Conservation (phyloP, 192 early-diverging fungal genomes). For the Backusella circina region DNA sequence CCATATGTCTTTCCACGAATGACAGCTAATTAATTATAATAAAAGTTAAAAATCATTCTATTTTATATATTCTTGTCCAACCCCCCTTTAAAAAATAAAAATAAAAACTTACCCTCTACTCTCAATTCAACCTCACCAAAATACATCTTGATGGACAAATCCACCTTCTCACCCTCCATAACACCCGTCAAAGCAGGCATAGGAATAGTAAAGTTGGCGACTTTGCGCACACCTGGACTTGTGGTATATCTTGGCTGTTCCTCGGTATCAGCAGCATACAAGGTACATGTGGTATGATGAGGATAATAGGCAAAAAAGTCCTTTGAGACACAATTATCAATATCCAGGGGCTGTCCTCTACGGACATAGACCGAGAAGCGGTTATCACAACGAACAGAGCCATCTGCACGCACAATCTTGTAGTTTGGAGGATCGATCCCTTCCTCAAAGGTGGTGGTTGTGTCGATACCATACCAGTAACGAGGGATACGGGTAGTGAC, state of each 20-base stretch:
- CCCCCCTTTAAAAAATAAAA: background rate
- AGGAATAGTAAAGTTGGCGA: constrained; percentile 40
- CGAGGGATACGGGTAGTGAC: constrained; percentile 48
- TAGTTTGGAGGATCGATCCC: constrained; percentile 45
- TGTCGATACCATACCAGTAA: constrained; percentile 52
- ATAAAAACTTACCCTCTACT: constrained; percentile 31
- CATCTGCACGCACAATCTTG: constrained; percentile 46
- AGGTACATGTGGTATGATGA: constrained; percentile 40
- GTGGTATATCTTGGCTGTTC: constrained; percentile 36
- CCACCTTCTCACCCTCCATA: constrained; percentile 35
- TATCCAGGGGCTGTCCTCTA: constrained; percentile 33
- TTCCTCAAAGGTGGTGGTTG: constrained; percentile 48
- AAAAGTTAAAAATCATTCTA: background rate
- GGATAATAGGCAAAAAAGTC: constrained; percentile 42
- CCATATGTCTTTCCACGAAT: constrained; percentile 42
- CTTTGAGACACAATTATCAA: constrained; percentile 38
- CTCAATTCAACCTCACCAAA: constrained; percentile 41
- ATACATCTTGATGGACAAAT: constrained; percentile 40
- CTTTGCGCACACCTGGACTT: constrained; percentile 36
- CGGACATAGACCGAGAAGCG: constrained; percentile 49
- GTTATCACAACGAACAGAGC: constrained; percentile 49
- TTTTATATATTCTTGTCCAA: background rate
- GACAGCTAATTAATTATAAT: constrained; percentile 21
- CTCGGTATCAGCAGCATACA: constrained; percentile 37
- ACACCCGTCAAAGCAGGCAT: constrained; percentile 39